Evolutionary conservation across 495 filamentous ascomycete species (phyloP).

Genomic region (Podospora conica): DNA sequence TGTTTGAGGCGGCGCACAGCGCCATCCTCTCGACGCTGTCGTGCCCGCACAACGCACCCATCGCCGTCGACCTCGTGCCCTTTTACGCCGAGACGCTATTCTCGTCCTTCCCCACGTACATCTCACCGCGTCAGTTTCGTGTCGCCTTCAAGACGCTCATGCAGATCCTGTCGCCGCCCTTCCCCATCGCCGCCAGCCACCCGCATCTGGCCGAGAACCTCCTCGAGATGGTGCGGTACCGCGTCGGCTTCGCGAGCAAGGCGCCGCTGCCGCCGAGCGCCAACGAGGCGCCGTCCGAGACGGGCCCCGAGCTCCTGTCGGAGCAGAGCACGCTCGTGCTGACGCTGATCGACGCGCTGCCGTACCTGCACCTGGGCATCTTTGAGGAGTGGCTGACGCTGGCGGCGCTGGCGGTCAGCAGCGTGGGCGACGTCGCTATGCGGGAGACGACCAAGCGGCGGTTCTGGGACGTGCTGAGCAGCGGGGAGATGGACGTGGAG

Average conservation of each 20-base stretch:
- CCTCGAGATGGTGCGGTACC: constrained; percentile 72
- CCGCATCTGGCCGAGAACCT: constrained; percentile 72
- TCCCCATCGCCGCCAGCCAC: constrained; percentile 59
- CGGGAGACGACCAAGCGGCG: constrained; percentile 60
- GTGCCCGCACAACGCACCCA: constrained; percentile 63
- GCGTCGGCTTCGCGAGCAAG: constrained; percentile 53
- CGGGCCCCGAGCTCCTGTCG: constrained; percentile 44
- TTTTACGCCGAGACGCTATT: constrained; percentile 85
- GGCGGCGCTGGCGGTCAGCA: constrained; percentile 60
- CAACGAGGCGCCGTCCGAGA: constrained; percentile 21
- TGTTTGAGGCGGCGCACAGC: constrained; percentile 91
- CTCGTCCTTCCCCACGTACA: constrained; percentile 71
- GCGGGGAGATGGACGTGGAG: constrained; percentile 90
- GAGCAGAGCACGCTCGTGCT: constrained; percentile 77
- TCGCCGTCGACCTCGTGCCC: constrained; percentile 69
- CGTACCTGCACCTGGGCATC: constrained; percentile 60
- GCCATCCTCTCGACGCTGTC: constrained; percentile 77
- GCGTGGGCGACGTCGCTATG: constrained; percentile 55
- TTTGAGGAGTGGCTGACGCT: constrained; percentile 62
- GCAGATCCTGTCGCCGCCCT: constrained; percentile 78
- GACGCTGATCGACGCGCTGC: constrained; percentile 75
- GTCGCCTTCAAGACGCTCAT: constrained; percentile 88
- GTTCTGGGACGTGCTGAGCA: constrained; percentile 78
- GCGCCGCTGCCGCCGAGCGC: constrained; percentile 26
- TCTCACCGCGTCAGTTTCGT: constrained; percentile 86